Conservation (phyloP, 345 rosid genomes). For the Aethionema arabicum region DNA sequence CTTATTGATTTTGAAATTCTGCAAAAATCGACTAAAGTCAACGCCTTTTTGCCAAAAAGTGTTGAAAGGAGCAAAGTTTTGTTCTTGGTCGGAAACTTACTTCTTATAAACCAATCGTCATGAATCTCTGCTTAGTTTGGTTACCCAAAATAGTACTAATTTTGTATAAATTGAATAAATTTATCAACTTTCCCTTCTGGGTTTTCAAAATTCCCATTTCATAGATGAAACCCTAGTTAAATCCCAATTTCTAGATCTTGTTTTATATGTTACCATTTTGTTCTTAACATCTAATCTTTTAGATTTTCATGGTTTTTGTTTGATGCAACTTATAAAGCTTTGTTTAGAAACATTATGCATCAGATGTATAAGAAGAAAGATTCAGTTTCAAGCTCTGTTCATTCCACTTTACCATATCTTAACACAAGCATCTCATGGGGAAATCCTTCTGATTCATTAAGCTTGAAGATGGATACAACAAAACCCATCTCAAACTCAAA, state of each 20-base stretch:
- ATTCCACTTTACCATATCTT: conserved; percentile 36
- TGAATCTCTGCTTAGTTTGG: conserved; percentile 25
- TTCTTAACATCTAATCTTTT: not conserved
- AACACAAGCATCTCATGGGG: conserved; percentile 48
- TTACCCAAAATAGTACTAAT: conserved; percentile 30
- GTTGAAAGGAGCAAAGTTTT: not conserved
- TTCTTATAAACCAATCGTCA: conserved; percentile 30
- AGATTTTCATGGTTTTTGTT: not conserved
- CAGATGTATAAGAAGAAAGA: conserved; percentile 45
- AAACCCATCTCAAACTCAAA: conserved; percentile 41
- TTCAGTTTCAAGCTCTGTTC: conserved; percentile 28
- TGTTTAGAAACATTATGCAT: conserved; percentile 36
- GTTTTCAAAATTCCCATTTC: not conserved
- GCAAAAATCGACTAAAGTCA: conserved; percentile 28
- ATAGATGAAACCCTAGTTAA: not conserved
- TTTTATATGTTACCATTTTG: not conserved
- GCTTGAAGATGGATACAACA: conserved; percentile 53
- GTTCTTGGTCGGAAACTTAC: conserved; percentile 34
- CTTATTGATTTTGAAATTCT: conserved; percentile 25
- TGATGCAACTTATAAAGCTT: not conserved
- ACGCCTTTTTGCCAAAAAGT: conserved; percentile 35
- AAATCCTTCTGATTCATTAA: conserved; percentile 35
- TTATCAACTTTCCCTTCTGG: conserved; percentile 25
- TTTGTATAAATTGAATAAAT: not conserved
- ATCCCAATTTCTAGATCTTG: not conserved